Conservation (phyloP, 108 stramenopile species). For the Pinguiococcus pyrenoidosus region DNA sequence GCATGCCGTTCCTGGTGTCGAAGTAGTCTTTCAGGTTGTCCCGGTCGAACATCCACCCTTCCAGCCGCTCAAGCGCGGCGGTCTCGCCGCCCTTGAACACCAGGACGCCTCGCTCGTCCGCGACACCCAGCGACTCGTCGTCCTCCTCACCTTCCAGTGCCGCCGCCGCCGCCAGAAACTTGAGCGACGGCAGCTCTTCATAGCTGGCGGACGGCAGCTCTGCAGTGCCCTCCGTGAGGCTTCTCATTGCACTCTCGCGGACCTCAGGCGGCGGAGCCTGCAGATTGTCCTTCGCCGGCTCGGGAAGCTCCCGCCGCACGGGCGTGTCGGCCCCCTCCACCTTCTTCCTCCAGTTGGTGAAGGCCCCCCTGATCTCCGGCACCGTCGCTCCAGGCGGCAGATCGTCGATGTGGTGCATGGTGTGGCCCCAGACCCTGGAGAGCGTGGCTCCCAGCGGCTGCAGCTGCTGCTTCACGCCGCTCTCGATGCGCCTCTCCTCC, state of each 20-base stretch:
- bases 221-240: slow-evolving; percentile 13
- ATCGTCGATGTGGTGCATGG: slow-evolving; percentile 65
- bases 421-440: slow-evolving; percentile 85
- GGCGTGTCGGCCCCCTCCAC: slow-evolving; percentile 50
- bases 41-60: slow-evolving; percentile 76
- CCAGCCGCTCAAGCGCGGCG: slow-evolving; percentile 62
- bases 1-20: slow-evolving; percentile 91
- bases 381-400: slow-evolving; percentile 50
- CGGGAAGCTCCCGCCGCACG: slow-evolving; percentile 1
- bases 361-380: slow-evolving; percentile 58
- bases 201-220: slow-evolving; percentile 34
- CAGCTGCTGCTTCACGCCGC: no score
- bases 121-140: neutral
- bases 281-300: slow-evolving; percentile 38
- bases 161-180: slow-evolving; percentile 40
- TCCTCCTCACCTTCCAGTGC: neutral
- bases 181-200: slow-evolving; percentile 58
- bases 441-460: no score
- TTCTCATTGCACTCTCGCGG: neutral
- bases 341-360: slow-evolving; percentile 78
- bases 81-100: slow-evolving; percentile 77
- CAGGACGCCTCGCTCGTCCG: slow-evolving; percentile 54
- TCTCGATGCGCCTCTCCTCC: no score
- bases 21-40: slow-evolving; percentile 71
- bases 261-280: slow-evolving; percentile 39